Percentiles rank a stretch among this genome's conserved stretches.
Evolutionary conservation across 768 basidiomycete species (phyloP).

Genomic region (Russula emetica): DNA sequence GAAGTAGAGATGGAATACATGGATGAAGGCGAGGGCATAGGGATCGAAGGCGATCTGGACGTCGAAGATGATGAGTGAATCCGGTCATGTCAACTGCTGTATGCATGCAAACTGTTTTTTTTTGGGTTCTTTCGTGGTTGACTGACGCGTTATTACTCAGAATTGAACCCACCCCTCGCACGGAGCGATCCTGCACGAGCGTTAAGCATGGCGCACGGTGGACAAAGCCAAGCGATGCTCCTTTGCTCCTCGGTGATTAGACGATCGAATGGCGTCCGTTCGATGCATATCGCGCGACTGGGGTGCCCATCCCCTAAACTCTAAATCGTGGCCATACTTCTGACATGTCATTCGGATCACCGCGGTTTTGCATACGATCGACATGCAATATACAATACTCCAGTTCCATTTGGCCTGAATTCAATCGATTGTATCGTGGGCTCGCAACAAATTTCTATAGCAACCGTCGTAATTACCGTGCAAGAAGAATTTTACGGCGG

Average conservation of each 20-base stretch:
- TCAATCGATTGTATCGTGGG: not conserved
- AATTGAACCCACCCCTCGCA: no score
- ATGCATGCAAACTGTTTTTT: not conserved
- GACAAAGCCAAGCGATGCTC: not conserved
- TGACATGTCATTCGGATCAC: not conserved
- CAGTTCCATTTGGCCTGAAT: not conserved
- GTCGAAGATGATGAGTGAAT: constrained; percentile 25
- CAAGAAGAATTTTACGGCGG: no score
- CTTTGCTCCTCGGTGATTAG: not conserved
- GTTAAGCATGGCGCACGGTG: not conserved
- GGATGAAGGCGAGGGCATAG: constrained; percentile 27
- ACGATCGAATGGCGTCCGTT: not conserved
- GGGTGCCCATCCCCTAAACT: not conserved
- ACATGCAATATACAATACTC: not conserved
- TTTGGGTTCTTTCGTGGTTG: not conserved
- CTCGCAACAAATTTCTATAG: not conserved
- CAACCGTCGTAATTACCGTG: no score
- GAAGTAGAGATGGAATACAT: constrained; percentile 22
- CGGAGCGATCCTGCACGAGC: not conserved
- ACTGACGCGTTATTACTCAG: not conserved
- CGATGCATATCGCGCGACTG: not conserved
- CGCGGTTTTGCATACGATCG: not conserved
- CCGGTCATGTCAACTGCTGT: not conserved
- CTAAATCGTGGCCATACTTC: not conserved
- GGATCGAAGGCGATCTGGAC: constrained; percentile 30